These are phyloP conservation scores for Aspergillus transmontanensis DNA, from an alignment of 2,329 filamentous ascomycete species.

Conservation along the genomic window DNA sequence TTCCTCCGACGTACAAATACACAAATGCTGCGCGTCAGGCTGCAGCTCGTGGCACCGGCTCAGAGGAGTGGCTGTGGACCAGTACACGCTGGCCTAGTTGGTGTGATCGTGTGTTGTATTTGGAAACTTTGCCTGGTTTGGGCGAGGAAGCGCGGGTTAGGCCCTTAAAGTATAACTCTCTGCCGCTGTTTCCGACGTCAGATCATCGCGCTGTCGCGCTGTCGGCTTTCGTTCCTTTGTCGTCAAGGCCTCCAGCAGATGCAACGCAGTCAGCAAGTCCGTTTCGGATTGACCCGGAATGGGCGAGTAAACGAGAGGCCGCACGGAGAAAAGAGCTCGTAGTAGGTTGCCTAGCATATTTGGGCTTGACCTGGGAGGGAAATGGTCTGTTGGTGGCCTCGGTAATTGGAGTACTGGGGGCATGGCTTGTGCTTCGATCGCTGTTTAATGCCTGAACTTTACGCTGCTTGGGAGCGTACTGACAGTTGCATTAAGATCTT, in stretches of 20 bases:
- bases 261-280: constrained; percentile 50
- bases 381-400: constrained; percentile 45
- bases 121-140: constrained; percentile 62
- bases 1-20: constrained; percentile 96
- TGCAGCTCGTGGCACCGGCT: constrained; percentile 30
- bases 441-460: constrained; percentile 27
- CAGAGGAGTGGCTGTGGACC: constrained; percentile 70
- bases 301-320: constrained; percentile 55
- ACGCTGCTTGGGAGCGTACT: background rate
- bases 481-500: constrained; percentile 7
- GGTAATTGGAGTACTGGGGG: constrained; percentile 40
- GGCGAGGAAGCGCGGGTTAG: constrained; percentile 47
- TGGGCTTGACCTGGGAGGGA: constrained; percentile 53
- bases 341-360: constrained; percentile 60
- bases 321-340: constrained; percentile 62
- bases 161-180: constrained; percentile 66
- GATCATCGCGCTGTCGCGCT: constrained; percentile 87
- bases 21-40: constrained; percentile 49
- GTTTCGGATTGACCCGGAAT: constrained; percentile 60
- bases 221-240: constrained; percentile 66
- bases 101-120: constrained; percentile 88
- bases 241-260: constrained; percentile 34
- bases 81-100: constrained; percentile 84
- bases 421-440: constrained; percentile 46
- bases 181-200: constrained; percentile 78